Conservation (phyloP, 495 filamentous ascomycete genomes). For the Antarctomyces pellizariae region DNA sequence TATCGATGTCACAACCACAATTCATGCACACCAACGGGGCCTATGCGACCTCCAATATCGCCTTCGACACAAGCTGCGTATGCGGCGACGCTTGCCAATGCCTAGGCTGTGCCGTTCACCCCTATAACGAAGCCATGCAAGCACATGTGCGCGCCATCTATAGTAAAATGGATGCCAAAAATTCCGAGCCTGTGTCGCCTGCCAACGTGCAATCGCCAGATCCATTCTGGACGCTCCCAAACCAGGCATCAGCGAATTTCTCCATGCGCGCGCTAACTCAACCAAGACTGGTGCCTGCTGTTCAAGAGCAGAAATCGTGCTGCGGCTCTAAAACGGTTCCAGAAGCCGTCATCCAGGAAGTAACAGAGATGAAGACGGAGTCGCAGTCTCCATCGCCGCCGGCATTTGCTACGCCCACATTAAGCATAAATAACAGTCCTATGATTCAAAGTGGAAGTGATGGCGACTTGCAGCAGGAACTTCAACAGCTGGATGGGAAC, state of each 20-base stretch:
- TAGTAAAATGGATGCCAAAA: conserved; percentile 8
- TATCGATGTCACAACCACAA: conserved; percentile 1
- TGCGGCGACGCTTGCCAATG: conserved; percentile 49
- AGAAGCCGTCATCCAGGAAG: too few species aligned
- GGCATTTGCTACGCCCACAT: not conserved
- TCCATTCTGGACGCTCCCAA: conserved; percentile 1
- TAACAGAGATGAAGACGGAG: not conserved
- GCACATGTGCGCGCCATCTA: conserved; percentile 29
- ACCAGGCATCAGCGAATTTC: conserved; percentile 1
- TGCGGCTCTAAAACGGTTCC: too few species aligned
- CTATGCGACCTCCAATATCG: conserved; percentile 4
- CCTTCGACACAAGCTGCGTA: conserved; percentile 18
- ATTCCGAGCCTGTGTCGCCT: conserved; percentile 1
- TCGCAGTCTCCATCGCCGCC: not conserved
- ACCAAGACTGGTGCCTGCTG: not conserved
- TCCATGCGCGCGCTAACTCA: too few species aligned
- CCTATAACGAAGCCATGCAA: conserved; percentile 47
- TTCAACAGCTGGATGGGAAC: conserved; percentile 18
- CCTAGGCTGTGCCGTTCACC: conserved; percentile 43
- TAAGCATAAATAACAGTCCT: not conserved
- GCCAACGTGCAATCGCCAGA: conserved; percentile 1
- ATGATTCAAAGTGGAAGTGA: not conserved
- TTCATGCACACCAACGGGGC: not conserved
- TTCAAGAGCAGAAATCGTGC: not conserved
- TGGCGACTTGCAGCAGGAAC: conserved; percentile 9